Evolutionary conservation across 441 rosid species (phyloP).

Genomic region (Populus tomentosa): DNA sequence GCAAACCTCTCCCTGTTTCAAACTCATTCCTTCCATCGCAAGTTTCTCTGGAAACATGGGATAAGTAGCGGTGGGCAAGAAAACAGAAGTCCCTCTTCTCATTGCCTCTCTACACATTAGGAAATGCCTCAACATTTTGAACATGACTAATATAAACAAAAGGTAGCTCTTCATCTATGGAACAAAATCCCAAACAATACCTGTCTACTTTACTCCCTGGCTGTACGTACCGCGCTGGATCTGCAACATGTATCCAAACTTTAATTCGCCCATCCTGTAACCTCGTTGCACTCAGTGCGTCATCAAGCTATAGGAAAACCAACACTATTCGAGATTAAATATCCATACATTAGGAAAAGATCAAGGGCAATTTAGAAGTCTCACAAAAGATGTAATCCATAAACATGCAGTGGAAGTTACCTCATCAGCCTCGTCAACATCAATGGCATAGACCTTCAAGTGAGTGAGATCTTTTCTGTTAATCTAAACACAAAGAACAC

Average conservation of each 20-base stretch:
- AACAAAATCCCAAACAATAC: conserved; percentile 32
- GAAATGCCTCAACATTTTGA: conserved; percentile 11
- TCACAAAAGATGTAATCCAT: not conserved
- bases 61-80: conserved; percentile 90
- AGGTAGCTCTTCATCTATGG: not conserved
- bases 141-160: conserved; percentile 1
- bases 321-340: conserved; percentile 7
- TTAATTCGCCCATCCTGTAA: conserved; percentile 83
- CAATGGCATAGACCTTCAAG: conserved; percentile 96
- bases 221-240: conserved; percentile 72
- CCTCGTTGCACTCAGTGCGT: conserved; percentile 87
- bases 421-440: conserved; percentile 99
- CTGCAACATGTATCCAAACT: conserved; percentile 96
- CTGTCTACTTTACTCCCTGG: conserved; percentile 78
- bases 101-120: conserved; percentile 67
- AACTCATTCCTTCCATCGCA: conserved; percentile 98
- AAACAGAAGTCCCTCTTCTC: conserved; percentile 91
- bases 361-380: not conserved
- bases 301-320: conserved; percentile 68
- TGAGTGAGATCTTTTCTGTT: conserved; percentile 76
- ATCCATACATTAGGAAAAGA: not conserved
- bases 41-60: conserved; percentile 98
- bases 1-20: conserved; percentile 91
- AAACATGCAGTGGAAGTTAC: conserved; percentile 33
- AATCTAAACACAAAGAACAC: conserved; percentile 37